Base-by-base conservation (phyloP, 129 eudicot species). In the Apium graveolens region DNA sequence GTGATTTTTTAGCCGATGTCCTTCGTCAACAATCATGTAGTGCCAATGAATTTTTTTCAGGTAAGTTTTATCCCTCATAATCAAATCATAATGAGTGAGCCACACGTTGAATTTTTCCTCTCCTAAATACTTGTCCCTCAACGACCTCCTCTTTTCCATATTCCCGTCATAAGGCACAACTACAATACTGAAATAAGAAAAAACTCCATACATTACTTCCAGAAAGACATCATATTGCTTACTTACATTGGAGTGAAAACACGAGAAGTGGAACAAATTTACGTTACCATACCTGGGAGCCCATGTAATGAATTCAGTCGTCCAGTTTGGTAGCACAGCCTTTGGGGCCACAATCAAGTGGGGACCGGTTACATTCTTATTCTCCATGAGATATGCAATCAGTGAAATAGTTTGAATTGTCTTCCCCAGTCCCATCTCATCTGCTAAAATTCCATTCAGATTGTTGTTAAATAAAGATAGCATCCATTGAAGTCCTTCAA, bases 401-500 rank as follows among this genome's bases (percentile, higher is more conserved):
- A 96, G 80, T 11, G 99, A 80, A 49, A 96, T 96, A 69, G 99
- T 92, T 84, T 96, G 99, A 77, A 96, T 96, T 78, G 99, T 96
- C 77, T 96, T 96, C 35, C 99, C 99, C 83, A 96, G 69, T 32
- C 99, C 99, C 99, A 96, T 96, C 83, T 96, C 99, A 86, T 96
- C 99, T 34, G 99, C 99, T 80, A 96, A 86, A 76, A 96, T 96
- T 71, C 99, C 99, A 85, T 92, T 96, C 46, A 96, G 86, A 80
- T 96, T 96, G 90, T 96, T 96, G 76, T 96, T 96, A 84, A 90
- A 96, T 73, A 96, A 81, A 38, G 99, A 96, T 57, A 96, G 46
- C 99, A 96, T 96, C 99, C 99, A 96, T 78, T 96, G 97, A 69
- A 96, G 97, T 78, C 99, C 99, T 89, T 96, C 99, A 73, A 96